phyloP scores from a whole-genome alignment of 1,139 yeast genomes.

The Yamadazyma kanchanaburiensis region DNA sequence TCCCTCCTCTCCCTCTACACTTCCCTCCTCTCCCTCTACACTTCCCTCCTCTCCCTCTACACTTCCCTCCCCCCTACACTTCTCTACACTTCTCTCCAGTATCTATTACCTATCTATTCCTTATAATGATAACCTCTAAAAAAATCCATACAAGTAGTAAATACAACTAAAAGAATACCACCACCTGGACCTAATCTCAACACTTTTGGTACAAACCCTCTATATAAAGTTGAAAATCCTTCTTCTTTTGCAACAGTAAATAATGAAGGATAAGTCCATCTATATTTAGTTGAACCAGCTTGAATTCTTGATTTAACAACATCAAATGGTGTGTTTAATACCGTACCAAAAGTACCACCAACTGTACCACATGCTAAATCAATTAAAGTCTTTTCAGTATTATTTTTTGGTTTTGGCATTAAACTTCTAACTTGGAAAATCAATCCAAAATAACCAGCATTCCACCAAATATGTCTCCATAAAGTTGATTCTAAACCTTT shows the following conservation, averaged over 20 bases:
- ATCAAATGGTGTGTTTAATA: slow-evolving; percentile 93
- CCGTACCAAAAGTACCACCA: slow-evolving; percentile 96
- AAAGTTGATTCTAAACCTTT: slow-evolving; percentile 95
- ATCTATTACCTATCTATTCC: slow-evolving; percentile 4
- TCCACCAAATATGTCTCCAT: slow-evolving; percentile 97
- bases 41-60: too few species aligned
- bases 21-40: too few species aligned
- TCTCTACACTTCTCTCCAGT: too few species aligned
- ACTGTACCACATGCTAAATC: slow-evolving; percentile 90
- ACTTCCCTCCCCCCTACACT: too few species aligned
- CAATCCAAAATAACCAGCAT: slow-evolving; percentile 96
- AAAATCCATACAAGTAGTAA: slow-evolving; percentile 92
- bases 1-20: too few species aligned
- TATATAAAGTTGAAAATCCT: slow-evolving; percentile 83
- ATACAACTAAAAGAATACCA: slow-evolving; percentile 93
- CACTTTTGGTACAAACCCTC: slow-evolving; percentile 96
- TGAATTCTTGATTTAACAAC: slow-evolving; percentile 97
- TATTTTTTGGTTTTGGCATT: slow-evolving; percentile 72
- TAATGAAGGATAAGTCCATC: slow-evolving; percentile 87
- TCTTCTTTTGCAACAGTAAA: slow-evolving; percentile 80
- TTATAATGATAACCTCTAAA: slow-evolving; percentile 62
- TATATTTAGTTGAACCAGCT: slow-evolving; percentile 81
- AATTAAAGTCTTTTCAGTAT: slow-evolving; percentile 72
- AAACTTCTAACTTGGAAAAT: slow-evolving; percentile 80
- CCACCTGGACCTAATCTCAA: slow-evolving; percentile 99